These are phyloP conservation scores for Puccinellia tenuiflora DNA, from an alignment of 176 grass and related monocot genomes.

Conservation along the genomic window DNA sequence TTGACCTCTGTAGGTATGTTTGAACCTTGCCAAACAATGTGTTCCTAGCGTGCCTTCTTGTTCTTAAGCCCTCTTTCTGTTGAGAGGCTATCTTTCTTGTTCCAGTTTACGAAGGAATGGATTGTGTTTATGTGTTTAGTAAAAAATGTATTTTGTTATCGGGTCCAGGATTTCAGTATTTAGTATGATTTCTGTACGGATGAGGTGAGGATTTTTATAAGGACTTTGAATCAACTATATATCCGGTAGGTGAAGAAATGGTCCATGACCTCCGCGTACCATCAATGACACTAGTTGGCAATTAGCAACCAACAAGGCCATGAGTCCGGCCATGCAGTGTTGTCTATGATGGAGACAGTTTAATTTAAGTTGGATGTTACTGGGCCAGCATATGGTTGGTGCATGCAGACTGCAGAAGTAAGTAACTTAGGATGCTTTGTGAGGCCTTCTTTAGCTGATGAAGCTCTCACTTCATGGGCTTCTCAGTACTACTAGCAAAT, in stretches of 20 bases:
- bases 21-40: background rate
- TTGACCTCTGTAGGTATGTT: background rate
- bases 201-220: background rate
- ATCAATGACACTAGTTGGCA: conserved; percentile 12
- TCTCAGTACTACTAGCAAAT: background rate
- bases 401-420: background rate
- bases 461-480: background rate
- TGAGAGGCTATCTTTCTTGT: background rate
- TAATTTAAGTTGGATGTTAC: background rate
- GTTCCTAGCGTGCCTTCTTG: background rate
- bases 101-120: background rate
- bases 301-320: conserved; percentile 19
- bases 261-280: background rate
- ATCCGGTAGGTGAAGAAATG: conserved; percentile 6
- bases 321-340: conserved; percentile 10
- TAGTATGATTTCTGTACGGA: background rate
- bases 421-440: background rate
- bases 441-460: conserved; percentile 22
- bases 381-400: conserved; percentile 15
- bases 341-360: background rate
- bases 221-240: conserved; percentile 1
- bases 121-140: background rate
- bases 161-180: background rate
- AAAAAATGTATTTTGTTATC: background rate
- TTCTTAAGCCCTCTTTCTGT: background rate